Base-by-base conservation (phyloP, 176 grass and related monocot species). In the Ensete glaucum region DNA sequence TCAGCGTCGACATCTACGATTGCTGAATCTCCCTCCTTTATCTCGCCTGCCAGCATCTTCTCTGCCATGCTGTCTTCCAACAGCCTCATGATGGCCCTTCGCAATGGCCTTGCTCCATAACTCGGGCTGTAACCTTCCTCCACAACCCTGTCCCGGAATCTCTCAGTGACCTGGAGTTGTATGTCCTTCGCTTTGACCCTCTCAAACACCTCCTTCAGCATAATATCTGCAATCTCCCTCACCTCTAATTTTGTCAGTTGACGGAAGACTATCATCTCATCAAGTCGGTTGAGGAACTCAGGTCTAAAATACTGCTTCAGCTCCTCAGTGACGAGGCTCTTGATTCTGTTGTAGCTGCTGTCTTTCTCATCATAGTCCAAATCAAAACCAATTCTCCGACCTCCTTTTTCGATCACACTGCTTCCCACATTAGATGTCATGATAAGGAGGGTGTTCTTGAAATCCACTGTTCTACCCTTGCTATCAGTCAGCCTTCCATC, bases 371-470 rank as follows among this genome's bases (percentile, higher is more conserved):
- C 64, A 66, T 27, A 27, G 22, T 66, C 64, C 8, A 66, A 12
- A 26, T 66, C 22, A 26, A 66, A 66, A 27, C 64, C 64, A 26
- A 66, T 66, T 27, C 64, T 27, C 23, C 64, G 22, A 27, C 64
- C 64, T 9, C 73, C 73, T 11, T 75, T 75, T 23, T 75, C 73
- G 21, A 75, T 75, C 8, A 75, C 73, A 27, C 23, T 75, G 73
- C 54, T 75, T 34, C 76, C 76, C 3, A 78, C 9, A 54, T 78
- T 78, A 2, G 76, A 78, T 4, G 76, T 78, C 62, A 78, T 60
- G 8, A 77, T 77, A 15, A 77, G 12, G 15, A 77, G 74, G 1
- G 74, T 77, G n/a, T 77, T 77, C 62, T 67, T 64, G 29, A 78
- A 78, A 50, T 50, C 34, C 3, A 70, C 67, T 11, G 69, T 72